A percentile compares a stretch with the other conserved stretches of the same genome.
These are phyloP conservation scores for Collybia nuda DNA, from an alignment of 768 basidiomycete species.

Conservation along the genomic window DNA sequence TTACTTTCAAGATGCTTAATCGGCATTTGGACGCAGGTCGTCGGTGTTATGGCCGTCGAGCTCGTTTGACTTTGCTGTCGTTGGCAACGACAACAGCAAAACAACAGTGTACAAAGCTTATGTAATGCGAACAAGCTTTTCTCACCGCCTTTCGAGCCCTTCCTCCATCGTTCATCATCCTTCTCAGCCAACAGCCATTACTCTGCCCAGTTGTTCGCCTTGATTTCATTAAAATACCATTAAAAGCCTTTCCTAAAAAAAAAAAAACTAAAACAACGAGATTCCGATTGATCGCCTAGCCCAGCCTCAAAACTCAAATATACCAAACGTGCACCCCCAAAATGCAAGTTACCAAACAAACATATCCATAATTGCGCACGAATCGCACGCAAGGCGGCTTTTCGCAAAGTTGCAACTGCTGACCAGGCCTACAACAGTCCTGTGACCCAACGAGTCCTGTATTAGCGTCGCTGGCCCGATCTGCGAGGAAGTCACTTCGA, in stretches of 20 bases:
- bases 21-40: conserved; percentile 51
- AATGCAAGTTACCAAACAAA: no score
- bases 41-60: conserved; percentile 24
- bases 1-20: conserved; percentile 84
- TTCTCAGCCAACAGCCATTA: not conserved
- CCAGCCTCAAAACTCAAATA: no score
- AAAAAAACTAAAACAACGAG: no score
- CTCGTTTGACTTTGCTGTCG: conserved; percentile 28
- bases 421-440: no score
- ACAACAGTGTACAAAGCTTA: conserved; percentile 16
- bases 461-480: conserved; percentile 3
- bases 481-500: conserved; percentile 1
- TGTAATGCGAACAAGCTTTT: conserved; percentile 11
- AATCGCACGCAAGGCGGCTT: no score
- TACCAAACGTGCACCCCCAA: no score
- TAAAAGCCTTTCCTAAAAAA: not conserved
- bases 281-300: no score
- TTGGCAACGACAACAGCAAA: conserved; percentile 31
- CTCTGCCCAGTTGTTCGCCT: not conserved
- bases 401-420: no score
- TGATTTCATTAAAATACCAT: not conserved
- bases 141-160: not conserved
- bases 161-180: not conserved
- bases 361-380: no score
- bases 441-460: no score